Conservation (phyloP, 495 filamentous ascomycete species). For the Penicillium coffeae region DNA sequence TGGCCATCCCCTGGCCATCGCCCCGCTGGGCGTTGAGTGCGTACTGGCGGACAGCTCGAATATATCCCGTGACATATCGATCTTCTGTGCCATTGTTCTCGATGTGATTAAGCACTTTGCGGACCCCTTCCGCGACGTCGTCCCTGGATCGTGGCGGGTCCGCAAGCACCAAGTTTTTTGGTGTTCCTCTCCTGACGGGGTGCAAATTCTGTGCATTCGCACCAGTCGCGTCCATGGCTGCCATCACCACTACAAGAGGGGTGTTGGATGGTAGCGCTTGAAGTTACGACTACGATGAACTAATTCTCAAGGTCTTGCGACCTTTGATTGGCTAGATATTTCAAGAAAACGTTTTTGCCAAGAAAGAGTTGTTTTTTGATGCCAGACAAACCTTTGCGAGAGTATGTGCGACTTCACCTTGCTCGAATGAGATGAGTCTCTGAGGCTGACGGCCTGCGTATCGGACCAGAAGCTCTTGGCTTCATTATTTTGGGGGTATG, state of each 20-base stretch:
- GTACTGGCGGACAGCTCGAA: slow-evolving; percentile 12
- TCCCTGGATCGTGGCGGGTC: slow-evolving; percentile 6
- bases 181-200: slow-evolving; percentile 8
- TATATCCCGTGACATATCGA: slow-evolving; percentile 15
- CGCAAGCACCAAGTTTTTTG: slow-evolving; percentile 8
- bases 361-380: slow-evolving; percentile 10
- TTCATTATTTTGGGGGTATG: too few species aligned
- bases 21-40: slow-evolving; percentile 18
- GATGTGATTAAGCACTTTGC: slow-evolving; percentile 8
- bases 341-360: slow-evolving; percentile 14
- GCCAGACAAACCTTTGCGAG: too few species aligned
- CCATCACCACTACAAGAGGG: slow-evolving; percentile 3
- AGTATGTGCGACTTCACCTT: too few species aligned
- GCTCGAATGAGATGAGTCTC: too few species aligned
- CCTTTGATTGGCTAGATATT: slow-evolving; percentile 14
- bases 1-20: slow-evolving; percentile 15
- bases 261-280: slow-evolving; percentile 12
- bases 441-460: too few species aligned
- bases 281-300: slow-evolving; percentile 12
- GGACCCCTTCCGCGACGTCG: slow-evolving; percentile 10
- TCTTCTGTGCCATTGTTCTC: slow-evolving; percentile 13
- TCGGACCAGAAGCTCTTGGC: too few species aligned
- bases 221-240: slow-evolving; percentile 9
- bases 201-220: slow-evolving; percentile 12
- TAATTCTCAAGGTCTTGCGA: slow-evolving; percentile 9